Evolutionary conservation across 768 basidiomycete genomes (phyloP), one percentile per base, ranked within the genome.

Genomic region (Amanita pseudoporphyria): DNA sequence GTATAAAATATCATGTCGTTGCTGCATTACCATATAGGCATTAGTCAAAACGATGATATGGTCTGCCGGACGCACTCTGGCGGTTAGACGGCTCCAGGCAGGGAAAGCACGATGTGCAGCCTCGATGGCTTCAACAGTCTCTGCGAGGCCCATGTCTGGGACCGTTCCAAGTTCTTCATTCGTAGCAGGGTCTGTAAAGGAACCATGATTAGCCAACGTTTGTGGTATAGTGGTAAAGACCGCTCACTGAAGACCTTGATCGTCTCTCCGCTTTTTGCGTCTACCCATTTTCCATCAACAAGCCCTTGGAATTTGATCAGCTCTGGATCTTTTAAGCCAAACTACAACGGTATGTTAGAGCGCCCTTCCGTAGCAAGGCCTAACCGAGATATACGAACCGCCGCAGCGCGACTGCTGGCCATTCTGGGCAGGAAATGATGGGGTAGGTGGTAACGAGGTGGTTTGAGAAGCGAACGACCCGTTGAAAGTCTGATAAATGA

Each of bases 271-370:
- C 77, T 79, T 54, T 77, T 76, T n/a, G 88, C 82, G 54, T 87
- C 81, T 2, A 89, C 70, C 87, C 90, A 92, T 64, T 92, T 78
- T 0, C 93, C 94, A 59, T 82, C 78, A 61, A 97, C 87, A 52
- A 83, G 76, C 0, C 76, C 88, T 66, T 90, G 80, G 22, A 78
- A 77, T 57, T 81, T 84, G 60, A 94, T 70, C 51, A 97, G 65
- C 5, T 76, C 73, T 0, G 82, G 61, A 59, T 97, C 93, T 59
- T 83, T 86, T 53, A 97, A 72, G 31, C 80, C 82, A 64, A 83
- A 82, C 83, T 85, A 51, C 14, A 28, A 51, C 19, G 33, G 41
- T 21, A 13, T 12, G 31, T 41, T 28, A 51, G 46, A 33, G 45
- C 14, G n/a, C 40, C 12, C n/a, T 39, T 21, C n/a, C 7, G 19